Evolutionary conservation across 1,284 basidiomycete genomes (phyloP), one percentile per base, ranked within the genome.

Genomic region (Cystobasidium pallidum): DNA sequence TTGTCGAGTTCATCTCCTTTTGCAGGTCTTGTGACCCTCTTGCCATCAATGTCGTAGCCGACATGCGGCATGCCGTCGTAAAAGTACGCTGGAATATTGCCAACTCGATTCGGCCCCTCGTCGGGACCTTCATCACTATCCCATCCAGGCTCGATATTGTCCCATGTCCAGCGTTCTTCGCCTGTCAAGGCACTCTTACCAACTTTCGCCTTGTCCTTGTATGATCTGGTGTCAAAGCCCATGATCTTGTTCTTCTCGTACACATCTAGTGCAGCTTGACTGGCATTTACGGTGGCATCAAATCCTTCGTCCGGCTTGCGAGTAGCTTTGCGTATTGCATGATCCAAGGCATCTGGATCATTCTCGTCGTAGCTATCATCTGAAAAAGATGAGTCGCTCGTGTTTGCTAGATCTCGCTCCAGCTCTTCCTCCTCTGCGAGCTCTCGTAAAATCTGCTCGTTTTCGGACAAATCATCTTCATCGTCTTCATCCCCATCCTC

Each of bases 31-130:
- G 98, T 86, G 74, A 99, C 89, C 81, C 91, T 91, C 83, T 91
- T 93, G 61, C 96, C 96, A 80, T 95, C 87, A 80, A 99, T 89
- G 82, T 94, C 88, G 83, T 99, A 99, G 58, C 96, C 96, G 79
- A 99, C 88, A 83, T 99, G 96, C n/a, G 96, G 96, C 77, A 99
- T 84, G 83, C 99, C 95, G 81, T 99, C 96, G 82, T 99, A 99
- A 93, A 95, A 99, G 80, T 98, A 93, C 84, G 92, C 89, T 55
- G 96, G 96, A 70, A 99, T 86, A 82, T 96, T 88, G 73, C 96
- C 96, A 77, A 97, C 88, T 72, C 94, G 90, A 81, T 98, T 99
- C 41, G 91, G 62, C 24, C 39, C 73, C 32, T 74, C 73, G 36
- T 62, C 58, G 7, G 59, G 66, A 24, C 67, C 61, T 57, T 70